Base-by-base conservation (phyloP, 495 filamentous ascomycete genomes). In the Aspergillus nidulans region DNA sequence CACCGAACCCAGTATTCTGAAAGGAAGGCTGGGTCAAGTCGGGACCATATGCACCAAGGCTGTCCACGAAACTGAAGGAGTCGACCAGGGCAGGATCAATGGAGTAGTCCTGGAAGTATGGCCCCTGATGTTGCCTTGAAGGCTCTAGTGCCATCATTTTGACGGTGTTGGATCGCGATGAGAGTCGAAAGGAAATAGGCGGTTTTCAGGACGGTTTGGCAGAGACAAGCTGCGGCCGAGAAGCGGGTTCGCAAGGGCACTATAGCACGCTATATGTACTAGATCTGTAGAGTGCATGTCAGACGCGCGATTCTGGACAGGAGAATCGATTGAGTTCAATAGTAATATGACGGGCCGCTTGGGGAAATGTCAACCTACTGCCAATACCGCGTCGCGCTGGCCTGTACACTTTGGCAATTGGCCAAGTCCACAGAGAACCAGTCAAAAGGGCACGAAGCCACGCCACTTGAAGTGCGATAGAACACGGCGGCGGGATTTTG, bases 131-230 rank as follows among this genome's bases (percentile, higher is more conserved):
- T 36, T 70, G 62, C 63, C 67, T 62, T 47, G 70, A 59, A 36
- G 69, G 51, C 44, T 74, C 70, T n/a, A 77, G 9, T 28, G 72
- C 68, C 54, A 75, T 51, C 72, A 73, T 77, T 26, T 66, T 73
- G 63, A 42, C 58, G 9, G 45, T 40, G 10, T 40, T 26, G 51
- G 49, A 36, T 38, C 47, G 54, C 25, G 47, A 40, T 26, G 62
- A 61, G 19, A 61, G 70, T 9, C n/a, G 68, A 62, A 24, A 65
- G 59, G 45, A 69, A 71, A 49, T 71, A 67, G 41, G 61, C 25
- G 32, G 48, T 46, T 12, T 59, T 53, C 4, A 19, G 30, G 38
- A 61, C 56, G n/a, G 49, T 18, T 59, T 54, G 61, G 58, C 62
- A 61, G 61, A 42, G 52, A 52, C 47, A 40, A 42, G 28, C 45